Evolutionary conservation across 495 filamentous ascomycete genomes (phyloP).

Genomic region (Echria macrotheca): DNA sequence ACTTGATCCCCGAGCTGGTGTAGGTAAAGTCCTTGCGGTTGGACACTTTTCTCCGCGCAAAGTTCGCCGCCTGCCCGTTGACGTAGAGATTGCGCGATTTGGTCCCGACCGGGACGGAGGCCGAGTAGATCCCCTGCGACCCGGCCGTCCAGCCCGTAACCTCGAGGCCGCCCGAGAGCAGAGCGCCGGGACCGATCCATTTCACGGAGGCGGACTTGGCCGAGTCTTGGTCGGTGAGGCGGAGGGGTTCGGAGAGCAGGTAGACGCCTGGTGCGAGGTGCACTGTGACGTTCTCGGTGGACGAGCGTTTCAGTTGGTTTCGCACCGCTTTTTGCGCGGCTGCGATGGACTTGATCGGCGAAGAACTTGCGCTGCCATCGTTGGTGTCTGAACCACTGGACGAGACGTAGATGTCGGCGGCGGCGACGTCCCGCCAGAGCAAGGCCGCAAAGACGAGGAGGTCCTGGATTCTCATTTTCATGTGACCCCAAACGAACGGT

Average conservation of each 20-base stretch:
- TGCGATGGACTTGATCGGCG: not conserved
- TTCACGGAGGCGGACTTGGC: not conserved
- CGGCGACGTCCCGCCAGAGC: no score
- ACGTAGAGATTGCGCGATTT: conserved; percentile 12
- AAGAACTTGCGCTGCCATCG: not conserved
- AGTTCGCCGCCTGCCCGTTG: conserved; percentile 11
- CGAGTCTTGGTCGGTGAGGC: conserved; percentile 7
- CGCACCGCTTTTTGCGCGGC: conserved; percentile 6
- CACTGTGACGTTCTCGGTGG: conserved; percentile 5
- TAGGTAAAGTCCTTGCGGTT: conserved; percentile 9
- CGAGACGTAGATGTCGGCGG: conserved; percentile 5
- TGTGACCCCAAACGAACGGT: no score
- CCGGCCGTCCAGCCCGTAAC: conserved; percentile 6
- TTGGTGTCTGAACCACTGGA: conserved; percentile 4
- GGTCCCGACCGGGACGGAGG: conserved; percentile 6
- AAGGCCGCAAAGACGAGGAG: no score
- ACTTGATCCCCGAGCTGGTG: conserved; percentile 5
- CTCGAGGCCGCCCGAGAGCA: conserved; percentile 4
- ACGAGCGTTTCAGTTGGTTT: not conserved
- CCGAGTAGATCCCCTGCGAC: conserved; percentile 4
- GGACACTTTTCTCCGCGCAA: conserved; percentile 10
- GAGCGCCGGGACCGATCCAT: conserved; percentile 2
- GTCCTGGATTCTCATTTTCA: no score
- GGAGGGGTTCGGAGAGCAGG: conserved; percentile 3
- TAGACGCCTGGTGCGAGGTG: conserved; percentile 4